A percentile compares a stretch with the other conserved stretches of the same genome.
These are phyloP conservation scores for Pseudonitzschia pungens DNA, from an alignment of 108 stramenopile genomes.

Conservation along the genomic window DNA sequence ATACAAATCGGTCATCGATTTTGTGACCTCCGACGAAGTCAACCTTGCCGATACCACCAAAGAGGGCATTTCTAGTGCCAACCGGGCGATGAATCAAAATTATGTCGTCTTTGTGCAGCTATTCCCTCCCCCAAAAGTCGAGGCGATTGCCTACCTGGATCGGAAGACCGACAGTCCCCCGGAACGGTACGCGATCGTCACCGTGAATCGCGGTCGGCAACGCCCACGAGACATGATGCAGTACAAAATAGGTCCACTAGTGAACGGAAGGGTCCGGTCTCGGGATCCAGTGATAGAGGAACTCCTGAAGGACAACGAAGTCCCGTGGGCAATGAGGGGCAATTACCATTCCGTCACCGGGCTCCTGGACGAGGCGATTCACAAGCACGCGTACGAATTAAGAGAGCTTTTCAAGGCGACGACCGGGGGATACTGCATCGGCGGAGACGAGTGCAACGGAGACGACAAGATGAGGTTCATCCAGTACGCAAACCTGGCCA, in stretches of 20 bases:
- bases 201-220: conserved; percentile 5
- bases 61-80: not conserved
- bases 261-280: conserved; percentile 1
- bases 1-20: conserved; percentile 18
- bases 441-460: conserved; percentile 2
- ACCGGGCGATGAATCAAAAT: not conserved
- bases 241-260: conserved; percentile 6
- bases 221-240: conserved; percentile 16
- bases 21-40: not conserved
- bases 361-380: not conserved
- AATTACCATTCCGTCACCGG: not conserved
- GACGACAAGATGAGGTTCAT: conserved; percentile 1
- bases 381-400: not conserved
- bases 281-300: not conserved
- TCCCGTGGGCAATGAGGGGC: conserved; percentile 12
- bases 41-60: conserved; percentile 9
- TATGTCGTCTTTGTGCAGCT: conserved; percentile 19
- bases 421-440: conserved; percentile 13
- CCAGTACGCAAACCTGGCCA: not conserved
- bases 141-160: conserved; percentile 18
- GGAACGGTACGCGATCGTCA: conserved; percentile 10
- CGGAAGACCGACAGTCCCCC: not conserved
- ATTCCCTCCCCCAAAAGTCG: conserved; percentile 13
- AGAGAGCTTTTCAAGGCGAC: conserved; percentile 1
- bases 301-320: conserved; percentile 3